Evolutionary conservation across 345 rosid genomes (phyloP).

Genomic region (Salix suchowensis): DNA sequence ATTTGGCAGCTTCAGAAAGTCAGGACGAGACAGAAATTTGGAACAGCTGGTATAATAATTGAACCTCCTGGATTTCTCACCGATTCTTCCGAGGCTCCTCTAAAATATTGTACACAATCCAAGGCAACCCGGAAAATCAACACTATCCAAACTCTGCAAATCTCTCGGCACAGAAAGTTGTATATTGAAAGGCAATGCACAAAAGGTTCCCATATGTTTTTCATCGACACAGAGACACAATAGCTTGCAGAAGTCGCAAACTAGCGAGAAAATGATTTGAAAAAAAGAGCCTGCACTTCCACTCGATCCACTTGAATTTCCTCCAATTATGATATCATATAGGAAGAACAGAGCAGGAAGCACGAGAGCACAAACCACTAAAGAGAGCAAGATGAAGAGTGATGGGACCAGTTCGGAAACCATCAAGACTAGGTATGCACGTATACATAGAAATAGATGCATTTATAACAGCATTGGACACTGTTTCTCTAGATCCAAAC

Average conservation of each 20-base stretch:
- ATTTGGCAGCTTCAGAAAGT: neutral
- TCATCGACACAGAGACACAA: neutral
- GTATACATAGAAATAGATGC: neutral
- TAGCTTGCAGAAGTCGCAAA: neutral
- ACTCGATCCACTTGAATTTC: neutral
- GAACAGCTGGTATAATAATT: neutral
- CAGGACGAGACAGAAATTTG: neutral
- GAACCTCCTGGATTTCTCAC: neutral
- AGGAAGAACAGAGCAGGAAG: neutral
- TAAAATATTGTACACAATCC: neutral
- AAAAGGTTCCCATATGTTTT: neutral
- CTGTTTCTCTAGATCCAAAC: neutral
- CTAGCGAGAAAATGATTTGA: too few relatives aligned
- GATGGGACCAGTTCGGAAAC: neutral
- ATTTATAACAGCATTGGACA: neutral
- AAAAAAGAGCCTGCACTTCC: too few relatives aligned
- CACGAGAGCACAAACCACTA: neutral
- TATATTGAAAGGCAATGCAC: neutral
- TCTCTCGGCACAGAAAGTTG: neutral
- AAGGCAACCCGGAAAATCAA: neutral
- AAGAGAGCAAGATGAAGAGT: neutral
- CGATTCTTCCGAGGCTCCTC: neutral
- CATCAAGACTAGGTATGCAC: neutral
- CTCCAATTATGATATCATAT: neutral
- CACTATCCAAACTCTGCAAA: neutral